A percentile compares a stretch with the other conserved stretches of the same genome.
Evolutionary conservation across 2,329 filamentous ascomycete species (phyloP).

Genomic region (Mycosphaerella sp.): DNA sequence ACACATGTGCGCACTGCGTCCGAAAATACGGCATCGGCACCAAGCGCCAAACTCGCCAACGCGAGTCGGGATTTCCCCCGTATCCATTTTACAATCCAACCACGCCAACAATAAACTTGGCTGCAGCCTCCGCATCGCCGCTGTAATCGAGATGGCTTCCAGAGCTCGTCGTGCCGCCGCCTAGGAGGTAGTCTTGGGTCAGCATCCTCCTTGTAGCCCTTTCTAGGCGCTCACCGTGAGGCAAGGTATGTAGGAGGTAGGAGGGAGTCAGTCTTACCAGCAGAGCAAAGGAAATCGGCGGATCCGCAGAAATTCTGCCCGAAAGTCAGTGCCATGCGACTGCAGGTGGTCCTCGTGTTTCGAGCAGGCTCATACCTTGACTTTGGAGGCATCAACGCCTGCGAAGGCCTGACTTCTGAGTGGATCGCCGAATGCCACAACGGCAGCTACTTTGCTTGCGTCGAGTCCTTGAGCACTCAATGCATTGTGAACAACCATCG

Average conservation of each 20-base stretch:
- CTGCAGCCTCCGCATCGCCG: constrained; percentile 21
- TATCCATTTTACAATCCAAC: not conserved
- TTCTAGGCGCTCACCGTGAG: not conserved
- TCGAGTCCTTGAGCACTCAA: constrained; percentile 15
- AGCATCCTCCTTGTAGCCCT: not conserved
- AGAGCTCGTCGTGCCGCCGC: constrained; percentile 15
- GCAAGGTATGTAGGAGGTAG: too few species aligned
- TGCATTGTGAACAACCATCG: constrained; percentile 13
- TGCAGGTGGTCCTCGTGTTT: too few species aligned
- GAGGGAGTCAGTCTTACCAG: constrained; percentile 1
- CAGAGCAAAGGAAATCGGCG: constrained; percentile 20
- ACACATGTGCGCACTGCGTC: not conserved
- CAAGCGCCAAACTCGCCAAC: too few species aligned
- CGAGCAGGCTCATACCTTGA: constrained; percentile 4
- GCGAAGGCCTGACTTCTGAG: constrained; percentile 24
- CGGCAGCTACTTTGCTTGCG: constrained; percentile 25
- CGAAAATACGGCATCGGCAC: too few species aligned
- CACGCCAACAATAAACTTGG: constrained; percentile 17
- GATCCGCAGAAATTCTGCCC: constrained; percentile 20
- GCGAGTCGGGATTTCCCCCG: too few species aligned
- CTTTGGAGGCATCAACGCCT: constrained; percentile 21
- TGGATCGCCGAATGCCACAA: constrained; percentile 28
- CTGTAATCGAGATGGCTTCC: constrained; percentile 26
- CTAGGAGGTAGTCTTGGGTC: not conserved
- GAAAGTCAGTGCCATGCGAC: not conserved